phyloP scores from a whole-genome alignment of 2,329 filamentous ascomycete genomes.

The Fusarium sp. region DNA sequence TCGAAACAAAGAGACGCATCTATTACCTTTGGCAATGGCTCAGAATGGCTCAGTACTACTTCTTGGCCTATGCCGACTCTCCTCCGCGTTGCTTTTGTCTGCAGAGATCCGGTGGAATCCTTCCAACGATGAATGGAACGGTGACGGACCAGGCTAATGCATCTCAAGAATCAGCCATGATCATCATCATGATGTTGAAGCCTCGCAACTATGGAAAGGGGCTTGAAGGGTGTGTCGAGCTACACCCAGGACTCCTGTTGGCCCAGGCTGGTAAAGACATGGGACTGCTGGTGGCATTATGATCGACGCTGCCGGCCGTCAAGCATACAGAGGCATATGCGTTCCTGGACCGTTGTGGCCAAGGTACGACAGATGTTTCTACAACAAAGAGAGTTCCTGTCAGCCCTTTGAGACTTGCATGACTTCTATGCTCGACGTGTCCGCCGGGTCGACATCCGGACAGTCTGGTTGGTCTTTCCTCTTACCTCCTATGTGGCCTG shows the following conservation, averaged over 20 bases:
- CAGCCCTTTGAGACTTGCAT: conserved; percentile 16
- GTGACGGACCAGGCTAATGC: not conserved
- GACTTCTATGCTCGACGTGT: not conserved
- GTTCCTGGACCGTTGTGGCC: not conserved
- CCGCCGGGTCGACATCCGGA: conserved; percentile 16
- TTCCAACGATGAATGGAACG: not conserved
- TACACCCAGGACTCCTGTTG: not conserved
- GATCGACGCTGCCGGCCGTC: not conserved
- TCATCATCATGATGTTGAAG: not conserved
- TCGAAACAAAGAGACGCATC: not conserved
- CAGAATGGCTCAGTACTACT: not conserved
- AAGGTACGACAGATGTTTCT: conserved; percentile 1
- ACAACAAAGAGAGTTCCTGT: not conserved
- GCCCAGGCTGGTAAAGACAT: not conserved
- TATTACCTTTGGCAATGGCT: not conserved
- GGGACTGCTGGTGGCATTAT: not conserved
- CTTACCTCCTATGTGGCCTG: conserved; percentile 8
- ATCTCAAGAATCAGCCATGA: not conserved
- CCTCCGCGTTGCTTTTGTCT: not conserved
- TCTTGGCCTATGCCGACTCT: not conserved
- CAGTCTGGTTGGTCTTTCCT: conserved; percentile 7
- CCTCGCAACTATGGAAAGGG: not conserved
- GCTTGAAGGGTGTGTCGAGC: not conserved
- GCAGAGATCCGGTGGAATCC: not conserved
- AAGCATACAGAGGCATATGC: not conserved